Percentiles rank a stretch among this genome's conserved stretches.
These are phyloP conservation scores for Musa beccarii DNA, from an alignment of 176 grass and related monocot genomes.

Conservation along the genomic window DNA sequence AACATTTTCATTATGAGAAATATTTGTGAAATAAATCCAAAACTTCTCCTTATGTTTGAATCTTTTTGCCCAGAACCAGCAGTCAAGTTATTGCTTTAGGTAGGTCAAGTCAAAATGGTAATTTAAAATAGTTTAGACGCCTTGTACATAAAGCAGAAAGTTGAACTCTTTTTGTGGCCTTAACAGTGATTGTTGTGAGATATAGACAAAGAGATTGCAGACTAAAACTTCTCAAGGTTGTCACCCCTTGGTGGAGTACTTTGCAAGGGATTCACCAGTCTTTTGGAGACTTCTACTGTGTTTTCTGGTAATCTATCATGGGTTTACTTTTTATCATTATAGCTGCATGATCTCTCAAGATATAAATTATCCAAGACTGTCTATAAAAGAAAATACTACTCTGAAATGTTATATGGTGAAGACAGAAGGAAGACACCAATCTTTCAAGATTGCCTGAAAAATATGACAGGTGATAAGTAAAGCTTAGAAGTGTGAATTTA, in stretches of 20 bases:
- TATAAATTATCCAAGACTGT: neutral
- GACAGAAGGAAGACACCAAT: neutral
- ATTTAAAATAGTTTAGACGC: too few relatives aligned
- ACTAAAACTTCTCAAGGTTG: neutral
- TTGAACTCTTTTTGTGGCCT: too few relatives aligned
- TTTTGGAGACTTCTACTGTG: neutral
- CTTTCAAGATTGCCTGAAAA: neutral
- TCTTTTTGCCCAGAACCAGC: neutral
- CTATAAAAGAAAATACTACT: neutral
- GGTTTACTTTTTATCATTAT: neutral
- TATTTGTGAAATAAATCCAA: neutral
- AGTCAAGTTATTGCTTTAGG: too few relatives aligned
- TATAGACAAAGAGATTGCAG: neutral
- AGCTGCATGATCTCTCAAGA: too few relatives aligned
- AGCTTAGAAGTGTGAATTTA: neutral
- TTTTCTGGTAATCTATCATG: neutral
- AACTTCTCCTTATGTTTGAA: neutral
- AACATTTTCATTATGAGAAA: too few relatives aligned
- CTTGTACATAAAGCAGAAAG: too few relatives aligned
- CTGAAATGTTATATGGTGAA: neutral
- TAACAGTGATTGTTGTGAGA: neutral
- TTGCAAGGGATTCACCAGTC: neutral
- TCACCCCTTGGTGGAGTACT: neutral
- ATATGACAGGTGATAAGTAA: neutral
- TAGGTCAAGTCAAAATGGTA: too few relatives aligned